Conservation (phyloP, 2,329 filamentous ascomycete species). For the Exophiala viscosa region DNA sequence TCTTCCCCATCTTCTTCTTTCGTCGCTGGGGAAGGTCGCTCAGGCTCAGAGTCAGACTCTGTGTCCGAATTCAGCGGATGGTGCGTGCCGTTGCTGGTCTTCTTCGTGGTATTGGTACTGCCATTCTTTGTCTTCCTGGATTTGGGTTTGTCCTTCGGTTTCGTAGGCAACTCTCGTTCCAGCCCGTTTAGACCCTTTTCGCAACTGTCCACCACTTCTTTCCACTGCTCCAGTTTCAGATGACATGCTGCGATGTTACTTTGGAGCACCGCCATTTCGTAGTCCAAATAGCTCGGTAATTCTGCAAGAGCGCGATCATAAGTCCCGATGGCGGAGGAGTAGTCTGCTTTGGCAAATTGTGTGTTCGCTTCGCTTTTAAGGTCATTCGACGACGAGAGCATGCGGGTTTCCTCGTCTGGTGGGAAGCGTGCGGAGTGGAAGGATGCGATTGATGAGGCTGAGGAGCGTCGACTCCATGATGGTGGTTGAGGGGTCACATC, state of each 20-base stretch:
- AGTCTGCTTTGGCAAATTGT: slow-evolving; percentile 69
- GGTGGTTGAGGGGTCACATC: slow-evolving; percentile 10
- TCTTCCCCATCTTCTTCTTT: slow-evolving; percentile 32
- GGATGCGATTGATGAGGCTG: slow-evolving; percentile 19
- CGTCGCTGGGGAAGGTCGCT: neutral
- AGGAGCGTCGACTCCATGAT: slow-evolving; percentile 23
- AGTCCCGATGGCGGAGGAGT: slow-evolving; percentile 71
- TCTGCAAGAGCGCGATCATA: slow-evolving; percentile 77
- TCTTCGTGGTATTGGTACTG: neutral
- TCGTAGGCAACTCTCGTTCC: slow-evolving; percentile 55
- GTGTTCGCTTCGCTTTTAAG: slow-evolving; percentile 74
- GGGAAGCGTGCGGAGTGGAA: slow-evolving; percentile 39
- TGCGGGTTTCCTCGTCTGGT: slow-evolving; percentile 51
- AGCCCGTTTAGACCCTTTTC: slow-evolving; percentile 69
- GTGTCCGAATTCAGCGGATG: slow-evolving; percentile 16
- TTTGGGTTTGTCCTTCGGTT: slow-evolving; percentile 23
- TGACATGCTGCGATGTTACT: slow-evolving; percentile 90
- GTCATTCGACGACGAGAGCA: slow-evolving; percentile 67
- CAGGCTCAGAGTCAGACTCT: slow-evolving; percentile 16
- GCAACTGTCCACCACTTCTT: slow-evolving; percentile 71
- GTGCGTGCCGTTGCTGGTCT: slow-evolving; percentile 5
- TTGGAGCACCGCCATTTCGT: slow-evolving; percentile 79
- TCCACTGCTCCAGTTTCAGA: slow-evolving; percentile 80
- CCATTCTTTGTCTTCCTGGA: slow-evolving; percentile 22
- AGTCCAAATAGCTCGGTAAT: slow-evolving; percentile 81